Base-by-base conservation (phyloP, 352 stramenopile genomes). In the Saprolegnia parasitica region DNA sequence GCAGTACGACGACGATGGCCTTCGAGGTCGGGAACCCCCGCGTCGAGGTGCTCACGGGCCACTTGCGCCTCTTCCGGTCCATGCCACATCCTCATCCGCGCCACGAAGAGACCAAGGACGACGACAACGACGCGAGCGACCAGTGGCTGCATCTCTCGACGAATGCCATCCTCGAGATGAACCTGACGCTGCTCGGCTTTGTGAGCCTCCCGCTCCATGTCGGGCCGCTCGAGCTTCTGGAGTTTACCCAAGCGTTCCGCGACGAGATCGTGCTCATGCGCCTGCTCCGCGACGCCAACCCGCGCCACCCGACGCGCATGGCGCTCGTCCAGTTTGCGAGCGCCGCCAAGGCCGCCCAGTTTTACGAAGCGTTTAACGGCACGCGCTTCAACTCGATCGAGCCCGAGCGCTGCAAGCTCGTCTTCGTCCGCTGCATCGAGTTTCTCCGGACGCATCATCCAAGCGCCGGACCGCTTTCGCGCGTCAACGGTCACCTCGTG, bases 311-410 rank as follows among this genome's bases (percentile, higher is more conserved):
- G 35, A 42, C 63, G 20, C 63, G 87, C 71, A 93, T 95, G 86
- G 81, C 86, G 49, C 79, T 94, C 47, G 80, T 95, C 71, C 87
- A 93, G 66, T 95, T 94, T 72, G 71, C 79, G 35, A 72, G 72
- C n/a, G 86, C 93, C 62, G 83, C 93, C 35, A 76, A 83, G 71
- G 87, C 87, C 1, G 87, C 93, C 54, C 83, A 90, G 72, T 95
- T 95, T 66, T 95, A 66, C 29, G 56, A 93, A 75, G 84, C 83
- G 29, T 90, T 93, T 72, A 96, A 97, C 54, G 87, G 89, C 67
- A 92, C 83, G 35, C 94, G 91, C 66, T 97, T 96, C 73, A 97
- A 95, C 74, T 97, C 89, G 63, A 95, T 97, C 50, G 88, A 97
- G 77, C 86, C 88, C 46, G 86, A 96, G 65, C 80, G 82, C 9